These are phyloP conservation scores for Penicillium decumbens DNA, from an alignment of 2,329 filamentous ascomycete genomes.

Conservation along the genomic window DNA sequence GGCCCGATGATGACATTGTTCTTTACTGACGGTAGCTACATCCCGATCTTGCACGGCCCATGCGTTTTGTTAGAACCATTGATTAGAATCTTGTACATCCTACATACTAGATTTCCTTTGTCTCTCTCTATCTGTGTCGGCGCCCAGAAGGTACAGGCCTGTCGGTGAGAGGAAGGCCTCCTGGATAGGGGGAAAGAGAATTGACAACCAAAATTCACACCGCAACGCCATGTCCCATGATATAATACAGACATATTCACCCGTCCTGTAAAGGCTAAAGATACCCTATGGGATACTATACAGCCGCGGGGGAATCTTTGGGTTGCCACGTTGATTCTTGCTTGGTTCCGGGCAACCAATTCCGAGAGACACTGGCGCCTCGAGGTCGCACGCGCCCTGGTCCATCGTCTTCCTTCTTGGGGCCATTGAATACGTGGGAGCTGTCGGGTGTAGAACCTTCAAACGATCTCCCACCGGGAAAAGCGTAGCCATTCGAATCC, in stretches of 20 bases:
- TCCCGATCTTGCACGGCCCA: slow-evolving; percentile 13
- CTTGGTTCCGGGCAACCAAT: slow-evolving; percentile 73
- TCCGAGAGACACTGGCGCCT: slow-evolving; percentile 37
- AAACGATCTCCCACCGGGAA: slow-evolving; percentile 25
- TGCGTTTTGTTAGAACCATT: background rate
- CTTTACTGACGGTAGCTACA: slow-evolving; percentile 66
- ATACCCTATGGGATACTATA: slow-evolving; percentile 7
- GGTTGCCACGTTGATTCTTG: slow-evolving; percentile 78
- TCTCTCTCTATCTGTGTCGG: background rate
- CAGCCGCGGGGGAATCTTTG: slow-evolving; percentile 38
- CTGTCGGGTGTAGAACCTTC: slow-evolving; percentile 20
- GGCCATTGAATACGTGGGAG: slow-evolving; percentile 19
- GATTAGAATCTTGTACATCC: slow-evolving; percentile 14
- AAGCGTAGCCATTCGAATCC: slow-evolving; percentile 37
- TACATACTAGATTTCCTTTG: background rate
- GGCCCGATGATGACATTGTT: slow-evolving; percentile 55
- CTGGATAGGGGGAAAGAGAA: slow-evolving; percentile 2
- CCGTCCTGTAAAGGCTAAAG: background rate
- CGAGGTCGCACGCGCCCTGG: slow-evolving; percentile 41
- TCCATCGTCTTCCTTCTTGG: slow-evolving; percentile 46
- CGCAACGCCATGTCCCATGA: background rate
- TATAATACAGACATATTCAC: background rate
- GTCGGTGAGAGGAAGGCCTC: background rate
- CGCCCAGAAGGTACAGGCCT: background rate
- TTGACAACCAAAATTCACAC: background rate